Conservation (phyloP, 192 early-diverging fungal genomes). For the Funneliformis geosporum region DNA sequence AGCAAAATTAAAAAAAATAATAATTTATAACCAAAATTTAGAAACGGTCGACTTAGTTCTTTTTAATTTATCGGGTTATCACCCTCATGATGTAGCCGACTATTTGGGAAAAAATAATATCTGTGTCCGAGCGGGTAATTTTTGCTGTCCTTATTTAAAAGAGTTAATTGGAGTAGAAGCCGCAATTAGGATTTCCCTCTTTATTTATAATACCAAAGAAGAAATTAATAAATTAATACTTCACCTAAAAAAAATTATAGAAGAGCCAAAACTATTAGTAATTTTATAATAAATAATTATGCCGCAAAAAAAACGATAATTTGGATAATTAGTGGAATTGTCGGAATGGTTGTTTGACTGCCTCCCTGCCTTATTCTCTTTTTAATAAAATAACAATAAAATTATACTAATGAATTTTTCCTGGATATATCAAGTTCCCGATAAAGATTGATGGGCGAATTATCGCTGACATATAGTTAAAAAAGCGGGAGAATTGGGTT, state of each 20-base stretch:
- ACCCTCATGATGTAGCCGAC: slow-evolving; percentile 23
- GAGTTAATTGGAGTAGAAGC: slow-evolving; percentile 25
- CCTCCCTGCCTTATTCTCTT: no score
- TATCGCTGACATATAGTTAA: no score
- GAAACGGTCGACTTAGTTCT: slow-evolving; percentile 11
- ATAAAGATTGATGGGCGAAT: no score
- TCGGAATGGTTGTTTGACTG: no score
- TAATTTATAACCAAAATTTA: slow-evolving; percentile 23
- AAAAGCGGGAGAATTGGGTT: no score
- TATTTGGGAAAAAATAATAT: slow-evolving; percentile 26
- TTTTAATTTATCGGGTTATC: slow-evolving; percentile 25
- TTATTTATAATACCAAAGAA: slow-evolving; percentile 24
- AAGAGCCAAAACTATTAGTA: no score
- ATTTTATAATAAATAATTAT: no score
- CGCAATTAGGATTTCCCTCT: slow-evolving; percentile 10
- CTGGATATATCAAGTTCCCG: no score
- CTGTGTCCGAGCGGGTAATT: slow-evolving; percentile 25
- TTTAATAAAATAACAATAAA: no score
- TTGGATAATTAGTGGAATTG: no score
- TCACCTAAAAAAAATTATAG: slow-evolving; percentile 17
- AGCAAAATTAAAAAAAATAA: slow-evolving; percentile 25
- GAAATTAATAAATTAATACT: slow-evolving; percentile 16
- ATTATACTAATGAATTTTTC: no score
- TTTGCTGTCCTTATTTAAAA: slow-evolving; percentile 25
- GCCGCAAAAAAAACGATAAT: no score